phyloP scores from a whole-genome alignment of 2,329 filamentous ascomycete species.

The Alternaria triticina region DNA sequence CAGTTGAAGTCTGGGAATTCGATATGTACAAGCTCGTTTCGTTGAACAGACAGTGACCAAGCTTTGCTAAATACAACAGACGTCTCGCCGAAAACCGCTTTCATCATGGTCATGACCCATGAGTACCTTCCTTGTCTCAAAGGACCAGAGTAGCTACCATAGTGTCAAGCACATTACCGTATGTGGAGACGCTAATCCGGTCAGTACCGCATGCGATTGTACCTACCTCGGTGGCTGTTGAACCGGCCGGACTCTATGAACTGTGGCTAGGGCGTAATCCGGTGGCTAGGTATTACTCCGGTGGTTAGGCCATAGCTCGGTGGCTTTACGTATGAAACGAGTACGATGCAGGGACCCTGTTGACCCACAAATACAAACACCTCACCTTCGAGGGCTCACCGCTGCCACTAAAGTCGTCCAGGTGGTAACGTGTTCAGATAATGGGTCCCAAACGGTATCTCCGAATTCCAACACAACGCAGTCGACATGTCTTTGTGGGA shows the following conservation, averaged over 20 bases:
- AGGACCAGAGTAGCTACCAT: not conserved
- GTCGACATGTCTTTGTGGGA: constrained; percentile 7
- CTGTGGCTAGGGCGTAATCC: not conserved
- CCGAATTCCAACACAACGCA: not conserved
- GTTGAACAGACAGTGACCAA: not conserved
- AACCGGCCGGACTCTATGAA: not conserved
- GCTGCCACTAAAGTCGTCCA: not conserved
- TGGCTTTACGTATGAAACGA: not conserved
- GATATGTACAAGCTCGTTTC: not conserved
- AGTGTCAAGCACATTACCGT: not conserved
- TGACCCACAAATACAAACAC: not conserved
- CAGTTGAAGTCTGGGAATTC: not conserved
- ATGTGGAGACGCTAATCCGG: not conserved
- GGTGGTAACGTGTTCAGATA: not conserved
- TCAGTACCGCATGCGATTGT: not conserved
- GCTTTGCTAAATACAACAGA: not conserved
- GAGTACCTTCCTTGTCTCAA: not conserved
- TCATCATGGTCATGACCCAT: not conserved
- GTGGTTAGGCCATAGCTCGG: not conserved
- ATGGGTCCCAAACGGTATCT: not conserved
- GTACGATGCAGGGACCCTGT: not conserved
- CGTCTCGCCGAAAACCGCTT: not conserved
- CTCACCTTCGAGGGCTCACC: not conserved
- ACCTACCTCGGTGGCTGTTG: not conserved
- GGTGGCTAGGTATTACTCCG: not conserved